A percentile compares a stretch with the other conserved stretches of the same genome.
Conservation (phyloP, 1,284 basidiomycete genomes). For the Wallemia hederae region DNA sequence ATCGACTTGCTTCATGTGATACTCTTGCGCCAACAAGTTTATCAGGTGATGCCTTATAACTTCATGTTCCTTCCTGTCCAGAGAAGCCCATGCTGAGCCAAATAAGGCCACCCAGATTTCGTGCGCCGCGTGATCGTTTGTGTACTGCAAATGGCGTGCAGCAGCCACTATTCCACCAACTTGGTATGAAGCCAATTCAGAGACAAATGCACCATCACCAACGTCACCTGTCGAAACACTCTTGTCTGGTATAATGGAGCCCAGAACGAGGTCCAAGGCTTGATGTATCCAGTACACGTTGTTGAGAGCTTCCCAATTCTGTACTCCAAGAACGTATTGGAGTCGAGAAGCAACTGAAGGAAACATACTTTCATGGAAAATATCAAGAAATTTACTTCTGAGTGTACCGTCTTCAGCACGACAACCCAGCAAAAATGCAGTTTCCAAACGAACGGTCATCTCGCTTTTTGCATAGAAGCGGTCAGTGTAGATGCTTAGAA, state of each 20-base stretch:
- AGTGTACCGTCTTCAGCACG: constrained; percentile 50
- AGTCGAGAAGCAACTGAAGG: constrained; percentile 51
- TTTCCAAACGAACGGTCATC: constrained; percentile 72
- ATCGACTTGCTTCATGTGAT: constrained; percentile 64
- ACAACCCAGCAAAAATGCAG: constrained; percentile 76
- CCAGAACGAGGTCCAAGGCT: constrained; percentile 64
- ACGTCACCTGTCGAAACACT: constrained; percentile 9
- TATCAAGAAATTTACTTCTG: constrained; percentile 63
- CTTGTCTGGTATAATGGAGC: constrained; percentile 40
- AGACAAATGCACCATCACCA: constrained; percentile 9
- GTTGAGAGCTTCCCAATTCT: constrained; percentile 81
- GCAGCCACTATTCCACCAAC: constrained; percentile 37
- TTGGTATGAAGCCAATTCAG: constrained; percentile 10
- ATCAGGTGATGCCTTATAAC: constrained; percentile 64
- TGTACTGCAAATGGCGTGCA: constrained; percentile 53
- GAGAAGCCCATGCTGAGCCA: constrained; percentile 58
- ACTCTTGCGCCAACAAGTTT: constrained; percentile 70
- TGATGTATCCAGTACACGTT: constrained; percentile 90
- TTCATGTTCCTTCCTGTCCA: constrained; percentile 68
- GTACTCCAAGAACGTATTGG: constrained; percentile 70
- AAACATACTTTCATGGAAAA: constrained; percentile 69
- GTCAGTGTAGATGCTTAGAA: constrained; percentile 82
- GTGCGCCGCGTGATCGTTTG: constrained; percentile 48
- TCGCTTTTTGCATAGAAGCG: constrained; percentile 64
- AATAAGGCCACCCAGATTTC: constrained; percentile 75